phyloP scores from a whole-genome alignment of 2,329 filamentous ascomycete genomes.

The Pyrenochaeta sp. region DNA sequence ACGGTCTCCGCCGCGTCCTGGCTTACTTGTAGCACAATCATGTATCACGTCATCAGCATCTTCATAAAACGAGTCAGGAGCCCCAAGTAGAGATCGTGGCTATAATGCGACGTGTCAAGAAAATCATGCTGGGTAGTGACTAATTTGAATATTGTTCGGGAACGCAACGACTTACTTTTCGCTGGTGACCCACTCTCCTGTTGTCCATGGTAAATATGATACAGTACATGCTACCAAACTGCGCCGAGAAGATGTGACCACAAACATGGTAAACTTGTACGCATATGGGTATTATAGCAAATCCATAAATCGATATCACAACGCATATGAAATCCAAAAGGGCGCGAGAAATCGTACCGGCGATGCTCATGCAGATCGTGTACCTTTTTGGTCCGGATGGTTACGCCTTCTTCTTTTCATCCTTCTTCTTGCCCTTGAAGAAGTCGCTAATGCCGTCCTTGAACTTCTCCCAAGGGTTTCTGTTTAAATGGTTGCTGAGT shows the following conservation, averaged over 20 bases:
- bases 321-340: constrained; percentile 16
- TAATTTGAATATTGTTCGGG: background rate
- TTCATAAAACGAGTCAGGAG: background rate
- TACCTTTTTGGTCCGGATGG: constrained; percentile 7
- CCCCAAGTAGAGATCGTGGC: background rate
- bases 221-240: constrained; percentile 9
- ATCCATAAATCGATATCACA: constrained; percentile 13
- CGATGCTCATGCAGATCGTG: constrained; percentile 1
- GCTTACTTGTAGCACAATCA: constrained; percentile 6
- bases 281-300: constrained; percentile 19
- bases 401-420: constrained; percentile 37
- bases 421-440: constrained; percentile 39
- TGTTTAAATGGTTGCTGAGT: constrained; percentile 88
- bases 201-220: background rate
- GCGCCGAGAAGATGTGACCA: constrained; percentile 14
- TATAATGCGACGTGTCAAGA: too few relatives aligned
- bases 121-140: too few relatives aligned
- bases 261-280: constrained; percentile 11
- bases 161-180: background rate
- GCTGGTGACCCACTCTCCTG: background rate
- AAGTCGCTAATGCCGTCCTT: constrained; percentile 57
- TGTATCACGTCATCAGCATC: constrained; percentile 22
- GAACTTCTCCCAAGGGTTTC: constrained; percentile 78
- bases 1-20: background rate
- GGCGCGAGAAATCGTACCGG: constrained; percentile 8